These are phyloP conservation scores for Phlebiopsis flavidoalba DNA, from an alignment of 768 basidiomycete genomes.

Conservation along the genomic window DNA sequence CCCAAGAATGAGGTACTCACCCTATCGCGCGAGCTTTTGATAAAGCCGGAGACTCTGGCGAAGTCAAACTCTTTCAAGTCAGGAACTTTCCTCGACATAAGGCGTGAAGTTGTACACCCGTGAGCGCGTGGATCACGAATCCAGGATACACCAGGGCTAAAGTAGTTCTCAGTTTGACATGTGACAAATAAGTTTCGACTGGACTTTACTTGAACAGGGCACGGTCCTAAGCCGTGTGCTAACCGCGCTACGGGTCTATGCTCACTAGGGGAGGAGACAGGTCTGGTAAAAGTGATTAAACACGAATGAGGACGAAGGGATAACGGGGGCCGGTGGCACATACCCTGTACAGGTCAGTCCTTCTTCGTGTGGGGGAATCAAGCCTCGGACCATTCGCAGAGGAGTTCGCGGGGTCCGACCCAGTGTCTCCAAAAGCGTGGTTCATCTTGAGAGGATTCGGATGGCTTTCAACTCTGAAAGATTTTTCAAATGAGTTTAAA, in stretches of 20 bases:
- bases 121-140: conserved; percentile 80
- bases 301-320: not conserved
- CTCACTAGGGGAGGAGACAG: conserved; percentile 33
- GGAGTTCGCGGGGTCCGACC: not conserved
- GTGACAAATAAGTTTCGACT: not conserved
- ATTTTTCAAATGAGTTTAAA: not conserved
- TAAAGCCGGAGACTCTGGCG: conserved; percentile 66
- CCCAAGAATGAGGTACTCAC: conserved; percentile 27
- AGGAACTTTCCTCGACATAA: conserved; percentile 67
- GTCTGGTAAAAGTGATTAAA: conserved; percentile 30
- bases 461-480: not conserved
- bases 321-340: not conserved
- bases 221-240: conserved; percentile 59
- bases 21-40: conserved; percentile 72
- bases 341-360: not conserved
- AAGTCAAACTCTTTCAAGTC: conserved; percentile 82
- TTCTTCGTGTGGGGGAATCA: not conserved
- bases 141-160: conserved; percentile 86
- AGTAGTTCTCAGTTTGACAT: not conserved
- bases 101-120: conserved; percentile 81
- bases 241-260: conserved; percentile 58
- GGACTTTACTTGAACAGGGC: conserved; percentile 64
- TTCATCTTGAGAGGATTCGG: too few relatives aligned
- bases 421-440: not conserved
- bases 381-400: not conserved